Base-by-base conservation (phyloP, 2,329 filamentous ascomycete species). In the Hirsutella rhossiliensis region DNA sequence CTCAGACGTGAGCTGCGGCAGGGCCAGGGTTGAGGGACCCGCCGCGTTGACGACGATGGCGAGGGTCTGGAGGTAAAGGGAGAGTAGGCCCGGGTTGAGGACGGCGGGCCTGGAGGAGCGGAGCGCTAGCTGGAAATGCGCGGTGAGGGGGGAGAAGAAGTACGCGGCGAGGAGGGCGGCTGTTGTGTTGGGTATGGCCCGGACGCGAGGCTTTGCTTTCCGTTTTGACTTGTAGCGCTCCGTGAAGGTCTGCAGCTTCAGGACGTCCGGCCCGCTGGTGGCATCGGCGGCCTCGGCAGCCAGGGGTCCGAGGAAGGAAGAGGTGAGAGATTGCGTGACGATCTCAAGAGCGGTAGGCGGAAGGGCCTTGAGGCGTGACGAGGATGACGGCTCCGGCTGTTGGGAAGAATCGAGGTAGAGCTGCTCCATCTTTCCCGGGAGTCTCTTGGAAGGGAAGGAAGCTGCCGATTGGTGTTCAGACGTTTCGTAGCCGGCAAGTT, bases 171-270 rank as follows among this genome's bases (percentile, higher is more conserved):
- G 77, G 23, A 94, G 68, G 42, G 81, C 78, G 34, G 89, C 83
- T 0, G 94, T 79, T 9, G 81, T 81, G 56, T 94, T 95, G 11
- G 83, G 75, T 13, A 83, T 82, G 4, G 80, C 67, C 44, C 74
- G 74, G 28, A 71, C 51, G 15, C 67, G 66, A 1, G 66, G 66
- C 45, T 57, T 64, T 17, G 55, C 40, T 46, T 61, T 60, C 1
- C 54, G 47, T 43, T 50, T 60, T 32, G 57, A 55, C 47, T 57
- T 70, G 53, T 62, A 62, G 2, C 57, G 62, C 0, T 84, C 86
- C 11, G 83, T 90, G 63, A 97, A 95, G 3, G 83, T 94, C 27
- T 87, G 80, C 19, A 97, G 76, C 65, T 97, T 97, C 39, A 98
- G 76, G 6, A 83, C 76, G 51, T 88, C 80, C 0, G 92, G 89